Evolutionary conservation across 2,329 filamentous ascomycete genomes (phyloP), one percentile per base, ranked within the genome.

Genomic region (Scedosporium aurantiacum): DNA sequence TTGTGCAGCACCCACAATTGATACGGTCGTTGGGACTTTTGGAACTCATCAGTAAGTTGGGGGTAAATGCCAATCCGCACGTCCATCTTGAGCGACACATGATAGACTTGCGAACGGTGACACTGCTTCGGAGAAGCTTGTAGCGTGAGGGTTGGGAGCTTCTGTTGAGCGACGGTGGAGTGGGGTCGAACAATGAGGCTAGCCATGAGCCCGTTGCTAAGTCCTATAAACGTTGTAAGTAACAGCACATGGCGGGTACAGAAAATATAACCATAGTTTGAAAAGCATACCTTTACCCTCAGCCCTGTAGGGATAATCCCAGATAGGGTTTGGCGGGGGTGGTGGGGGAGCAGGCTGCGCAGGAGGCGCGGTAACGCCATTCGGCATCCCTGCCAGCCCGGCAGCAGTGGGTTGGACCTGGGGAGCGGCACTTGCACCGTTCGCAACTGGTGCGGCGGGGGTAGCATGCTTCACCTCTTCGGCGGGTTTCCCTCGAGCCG

Each of bases 11-110:
- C 87, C 70, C 90, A 91, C 41, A 94, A 75, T 69, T 87, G 90
- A 74, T 89, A 90, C 58, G 90, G 84, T 37, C 90, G 85, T 50
- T 90, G 84, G 28, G 84, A 81, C 67, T 87, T 80, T 18, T 86
- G 82, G 4, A 90, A 74, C 40, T 80, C 79, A 7, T 84, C 74
- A 0, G 85, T 82, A 18, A 95, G 77, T 10, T 80, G 81, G 3
- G 88, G 86, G 23, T 83, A 78, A 62, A 96, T 80, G 63, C 91
- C 87, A n/a, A 96, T 75, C 62, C 87, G 86, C 8, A 23, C 18
- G 25, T 21, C 43, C 12, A 23, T 82, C 5, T 83, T 75, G 59
- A 87, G 85, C 3, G 91, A 86, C 1, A 81, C 78, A 37, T 96
- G 75, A 41, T 83, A 80, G 61, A 89, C 76, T 40, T 82, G 76